Percentiles rank a stretch among this genome's conserved stretches.
These are phyloP conservation scores for Gossypium herbaceum DNA, from an alignment of 345 rosid species.

Conservation along the genomic window DNA sequence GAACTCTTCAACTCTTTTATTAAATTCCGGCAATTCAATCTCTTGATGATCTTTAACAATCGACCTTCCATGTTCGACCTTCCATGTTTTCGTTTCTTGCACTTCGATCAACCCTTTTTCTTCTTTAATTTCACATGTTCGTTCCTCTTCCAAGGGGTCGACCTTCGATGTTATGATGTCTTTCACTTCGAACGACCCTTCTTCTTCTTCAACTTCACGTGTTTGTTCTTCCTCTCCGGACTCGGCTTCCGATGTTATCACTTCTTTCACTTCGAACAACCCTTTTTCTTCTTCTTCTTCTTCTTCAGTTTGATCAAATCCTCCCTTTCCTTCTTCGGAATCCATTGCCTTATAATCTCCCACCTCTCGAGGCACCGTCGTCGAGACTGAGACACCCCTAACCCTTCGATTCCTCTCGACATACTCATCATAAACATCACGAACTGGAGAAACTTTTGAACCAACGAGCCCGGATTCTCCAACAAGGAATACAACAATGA, in stretches of 20 bases:
- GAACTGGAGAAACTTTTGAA: constrained; percentile 3
- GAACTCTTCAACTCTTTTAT: constrained; percentile 56
- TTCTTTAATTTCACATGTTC: neutral
- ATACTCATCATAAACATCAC: constrained; percentile 44
- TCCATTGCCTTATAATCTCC: neutral
- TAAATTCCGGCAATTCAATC: constrained; percentile 37
- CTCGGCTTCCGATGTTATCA: constrained; percentile 17
- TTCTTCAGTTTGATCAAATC: neutral
- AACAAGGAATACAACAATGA: constrained; percentile 46
- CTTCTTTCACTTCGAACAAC: constrained; percentile 20
- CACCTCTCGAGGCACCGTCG: neutral
- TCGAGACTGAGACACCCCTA: neutral
- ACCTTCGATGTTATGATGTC: constrained; percentile 19
- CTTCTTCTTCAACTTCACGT: neutral
- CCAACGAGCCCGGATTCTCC: constrained; percentile 40
- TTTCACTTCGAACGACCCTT: constrained; percentile 9
- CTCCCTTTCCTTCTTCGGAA: neutral
- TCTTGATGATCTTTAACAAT: constrained; percentile 24
- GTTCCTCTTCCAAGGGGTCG: constrained; percentile 23
- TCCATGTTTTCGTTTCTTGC: no score
- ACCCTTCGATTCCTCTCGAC: constrained; percentile 26
- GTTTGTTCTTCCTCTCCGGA: constrained; percentile 18
- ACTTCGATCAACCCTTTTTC: neutral
- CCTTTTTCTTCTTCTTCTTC: neutral
- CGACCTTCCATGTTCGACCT: neutral